phyloP scores from a whole-genome alignment of 768 basidiomycete genomes.

The Boletus sensibilis region DNA sequence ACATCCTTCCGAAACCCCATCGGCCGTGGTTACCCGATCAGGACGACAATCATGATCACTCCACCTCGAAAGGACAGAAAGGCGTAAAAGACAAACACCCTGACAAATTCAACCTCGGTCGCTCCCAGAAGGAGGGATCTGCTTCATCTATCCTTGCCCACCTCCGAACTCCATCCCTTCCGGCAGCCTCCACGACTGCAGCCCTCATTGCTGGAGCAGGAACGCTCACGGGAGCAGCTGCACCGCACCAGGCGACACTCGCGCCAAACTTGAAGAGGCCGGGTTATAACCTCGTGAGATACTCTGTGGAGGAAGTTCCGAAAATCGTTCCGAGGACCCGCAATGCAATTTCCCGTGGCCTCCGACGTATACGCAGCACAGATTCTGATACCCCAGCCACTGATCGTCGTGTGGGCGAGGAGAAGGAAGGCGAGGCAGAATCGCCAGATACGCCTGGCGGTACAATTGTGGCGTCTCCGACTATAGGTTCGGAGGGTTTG shows the following conservation, averaged over 20 bases:
- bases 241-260: conserved; percentile 46
- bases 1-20: conserved; percentile 15
- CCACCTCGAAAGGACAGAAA: conserved; percentile 1
- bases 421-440: conserved; percentile 9
- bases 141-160: conserved; percentile 28
- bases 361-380: conserved; percentile 10
- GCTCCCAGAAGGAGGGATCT: conserved; percentile 21
- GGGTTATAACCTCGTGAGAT: conserved; percentile 68
- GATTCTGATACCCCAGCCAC: conserved; percentile 10
- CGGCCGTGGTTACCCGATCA: conserved; percentile 23
- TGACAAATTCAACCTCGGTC: conserved; percentile 14
- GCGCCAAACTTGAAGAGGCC: conserved; percentile 60
- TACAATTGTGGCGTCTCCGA: conserved; percentile 19
- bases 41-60: background rate
- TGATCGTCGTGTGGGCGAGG: background rate
- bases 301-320: conserved; percentile 21
- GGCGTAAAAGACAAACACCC: background rate
- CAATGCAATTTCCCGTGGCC: background rate
- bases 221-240: conserved; percentile 59
- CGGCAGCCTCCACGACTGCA: conserved; percentile 35
- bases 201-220: conserved; percentile 71
- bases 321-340: background rate
- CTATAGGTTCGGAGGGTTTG: conserved; percentile 5
- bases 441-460: conserved; percentile 16
- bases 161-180: conserved; percentile 20